Percentiles rank a stretch among this genome's conserved stretches.
Evolutionary conservation across 495 filamentous ascomycete species (phyloP).

Genomic region (Talaromyces thailandensis): DNA sequence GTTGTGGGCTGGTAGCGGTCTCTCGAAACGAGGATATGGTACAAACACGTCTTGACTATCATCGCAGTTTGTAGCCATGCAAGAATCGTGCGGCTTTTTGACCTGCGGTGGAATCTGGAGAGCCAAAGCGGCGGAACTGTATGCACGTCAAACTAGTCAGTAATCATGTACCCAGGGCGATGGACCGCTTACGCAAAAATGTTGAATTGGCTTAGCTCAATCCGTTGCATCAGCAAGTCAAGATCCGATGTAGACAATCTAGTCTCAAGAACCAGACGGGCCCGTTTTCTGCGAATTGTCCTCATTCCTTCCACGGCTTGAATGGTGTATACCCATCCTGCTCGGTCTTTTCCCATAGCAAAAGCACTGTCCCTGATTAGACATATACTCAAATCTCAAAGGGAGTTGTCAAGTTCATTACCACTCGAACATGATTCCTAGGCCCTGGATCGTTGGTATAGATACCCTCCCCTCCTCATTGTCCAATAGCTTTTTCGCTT

Average conservation of each 20-base stretch:
- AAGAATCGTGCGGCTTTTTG: not conserved
- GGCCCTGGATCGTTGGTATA: constrained; percentile 18
- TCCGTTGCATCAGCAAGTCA: not conserved
- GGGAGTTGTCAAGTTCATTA: constrained; percentile 1
- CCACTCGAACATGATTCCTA: constrained; percentile 19
- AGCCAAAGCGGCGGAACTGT: not conserved
- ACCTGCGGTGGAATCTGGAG: constrained; percentile 1
- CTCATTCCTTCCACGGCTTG: constrained; percentile 9
- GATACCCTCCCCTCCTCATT: constrained; percentile 19
- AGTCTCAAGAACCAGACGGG: constrained; percentile 1
- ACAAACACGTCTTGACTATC: constrained; percentile 6
- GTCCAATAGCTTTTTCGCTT: constrained; percentile 21
- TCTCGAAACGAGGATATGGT: constrained; percentile 9
- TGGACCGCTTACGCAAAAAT: not conserved
- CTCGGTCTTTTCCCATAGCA: constrained; percentile 23
- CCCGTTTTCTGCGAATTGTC: not conserved
- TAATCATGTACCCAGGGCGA: not conserved
- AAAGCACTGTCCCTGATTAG: constrained; percentile 15
- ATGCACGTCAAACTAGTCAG: not conserved
- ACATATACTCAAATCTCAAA: not conserved
- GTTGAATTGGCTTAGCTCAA: constrained; percentile 5
- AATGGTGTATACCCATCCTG: constrained; percentile 20
- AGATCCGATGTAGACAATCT: not conserved
- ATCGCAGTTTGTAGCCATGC: not conserved
- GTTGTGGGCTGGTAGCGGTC: constrained; percentile 7